Conservation (phyloP, 2,329 filamentous ascomycete species). For the Trichoderma lentiforme region DNA sequence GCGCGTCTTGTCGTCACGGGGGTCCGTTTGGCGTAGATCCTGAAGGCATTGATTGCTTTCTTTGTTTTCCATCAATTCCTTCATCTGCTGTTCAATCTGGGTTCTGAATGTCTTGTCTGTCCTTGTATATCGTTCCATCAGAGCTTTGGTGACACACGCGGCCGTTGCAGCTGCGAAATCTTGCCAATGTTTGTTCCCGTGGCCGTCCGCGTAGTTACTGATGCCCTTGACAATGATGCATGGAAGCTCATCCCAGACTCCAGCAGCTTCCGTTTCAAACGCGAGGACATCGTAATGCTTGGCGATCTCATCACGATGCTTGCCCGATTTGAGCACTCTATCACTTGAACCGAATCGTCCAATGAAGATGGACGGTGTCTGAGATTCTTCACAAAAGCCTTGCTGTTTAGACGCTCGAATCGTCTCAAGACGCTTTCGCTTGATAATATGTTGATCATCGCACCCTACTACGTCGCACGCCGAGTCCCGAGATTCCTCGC, state of each 20-base stretch:
- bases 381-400: not conserved
- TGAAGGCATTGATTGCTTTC: not conserved
- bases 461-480: not conserved
- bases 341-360: not conserved
- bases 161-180: not conserved
- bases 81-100: not conserved
- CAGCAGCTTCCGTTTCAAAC: not conserved
- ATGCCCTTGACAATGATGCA: not conserved
- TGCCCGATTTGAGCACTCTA: not conserved
- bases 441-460: not conserved
- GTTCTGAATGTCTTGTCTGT: not conserved
- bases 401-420: not conserved
- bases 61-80: not conserved
- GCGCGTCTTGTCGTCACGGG: not conserved
- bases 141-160: not conserved
- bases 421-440: not conserved
- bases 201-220: not conserved
- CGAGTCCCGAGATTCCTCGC: not conserved
- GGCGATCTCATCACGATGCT: not conserved
- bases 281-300: not conserved
- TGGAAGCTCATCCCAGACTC: not conserved
- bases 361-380: not conserved
- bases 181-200: not conserved
- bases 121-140: not conserved
- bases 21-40: not conserved